Base-by-base conservation (phyloP, 495 filamentous ascomycete species). In the Penicillium manginii region DNA sequence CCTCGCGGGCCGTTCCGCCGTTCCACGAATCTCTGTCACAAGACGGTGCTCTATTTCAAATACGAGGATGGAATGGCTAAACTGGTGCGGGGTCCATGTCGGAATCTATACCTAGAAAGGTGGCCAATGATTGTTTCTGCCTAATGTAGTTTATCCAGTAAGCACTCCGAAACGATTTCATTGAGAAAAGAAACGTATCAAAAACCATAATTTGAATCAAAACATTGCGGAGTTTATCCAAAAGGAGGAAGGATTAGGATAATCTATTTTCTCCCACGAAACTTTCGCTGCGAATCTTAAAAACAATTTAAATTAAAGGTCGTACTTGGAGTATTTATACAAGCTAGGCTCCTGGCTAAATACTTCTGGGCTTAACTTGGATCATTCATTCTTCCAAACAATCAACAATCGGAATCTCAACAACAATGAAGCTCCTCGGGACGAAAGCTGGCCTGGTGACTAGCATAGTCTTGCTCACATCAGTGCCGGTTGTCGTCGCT, bases 381-480 rank as follows among this genome's bases (percentile, higher is more conserved):
- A 7, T 29, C 26, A 29, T 29, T 29, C 26, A 29, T 29, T 29
- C 9, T 29, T 8, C 42, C 5, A 49, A 54, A 54, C 40, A 21
- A 54, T 54, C 51, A 6, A 42, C 42, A 31, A 59, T 40, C n/a
- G n/a, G 4, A 59, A 49, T 10, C 49, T 59, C 10, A 33, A 19
- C 29, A n/a, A 40, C 22, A 58, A 58, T 58, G 55, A 58, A 21
- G 22, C 31, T 51, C n/a, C 12, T 45, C 32, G 21, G 42, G 35
- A 5, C n/a, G 2, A 37, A 42, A 43, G 35, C 22, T 52, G 29
- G 39, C 33, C n/a, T 57, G 48, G 26, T 49, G 3, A 18, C 63
- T 47, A 52, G 59, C 40, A 48, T 48, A 19, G n/a, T 47, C n/a
- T 47, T 68, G 19, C 61, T 68, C 12, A 35, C 55, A 31, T 50